A percentile compares a stretch with the other conserved stretches of the same genome.
Evolutionary conservation across 257 asterid species (phyloP).

Genomic region (Phtheirospermum japonicum): DNA sequence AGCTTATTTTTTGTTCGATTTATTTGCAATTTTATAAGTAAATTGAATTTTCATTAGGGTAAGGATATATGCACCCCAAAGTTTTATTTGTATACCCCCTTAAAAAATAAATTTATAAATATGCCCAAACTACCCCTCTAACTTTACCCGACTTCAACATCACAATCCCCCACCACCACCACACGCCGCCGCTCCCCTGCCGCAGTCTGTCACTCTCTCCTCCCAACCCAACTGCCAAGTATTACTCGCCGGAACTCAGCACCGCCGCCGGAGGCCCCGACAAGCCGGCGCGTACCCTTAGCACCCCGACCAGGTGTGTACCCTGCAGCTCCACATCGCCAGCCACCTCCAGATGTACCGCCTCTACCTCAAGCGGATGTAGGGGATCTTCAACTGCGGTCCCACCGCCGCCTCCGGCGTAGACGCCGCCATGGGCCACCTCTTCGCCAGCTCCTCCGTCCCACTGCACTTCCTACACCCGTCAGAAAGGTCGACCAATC

Average conservation of each 20-base stretch:
- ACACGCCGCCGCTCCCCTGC: constrained; percentile 37
- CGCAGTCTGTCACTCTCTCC: constrained; percentile 40
- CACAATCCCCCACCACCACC: constrained; percentile 33
- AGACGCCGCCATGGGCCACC: constrained; percentile 48
- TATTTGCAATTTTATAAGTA: too few relatives aligned
- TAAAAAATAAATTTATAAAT: too few relatives aligned
- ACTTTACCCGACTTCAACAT: constrained; percentile 78
- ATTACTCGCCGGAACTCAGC: constrained; percentile 59
- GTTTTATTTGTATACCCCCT: too few relatives aligned
- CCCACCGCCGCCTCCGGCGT: too few relatives aligned
- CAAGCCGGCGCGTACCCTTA: constrained; percentile 51
- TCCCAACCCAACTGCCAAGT: constrained; percentile 62
- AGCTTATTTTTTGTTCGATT: too few relatives aligned
- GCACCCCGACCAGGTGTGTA: constrained; percentile 55
- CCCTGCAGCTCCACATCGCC: constrained; percentile 61
- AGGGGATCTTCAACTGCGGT: too few relatives aligned
- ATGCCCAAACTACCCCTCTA: constrained; percentile 72
- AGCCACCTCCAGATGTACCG: constrained; percentile 55
- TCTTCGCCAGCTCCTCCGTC: constrained; percentile 73
- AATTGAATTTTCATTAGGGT: too few relatives aligned
- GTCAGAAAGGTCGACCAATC: constrained; percentile 49
- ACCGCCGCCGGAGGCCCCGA: constrained; percentile 35
- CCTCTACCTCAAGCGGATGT: constrained; percentile 53
- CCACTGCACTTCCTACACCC: too few relatives aligned
- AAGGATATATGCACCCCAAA: too few relatives aligned